phyloP scores from a whole-genome alignment of 2,329 filamentous ascomycete genomes.

The Colletotrichum sojae region DNA sequence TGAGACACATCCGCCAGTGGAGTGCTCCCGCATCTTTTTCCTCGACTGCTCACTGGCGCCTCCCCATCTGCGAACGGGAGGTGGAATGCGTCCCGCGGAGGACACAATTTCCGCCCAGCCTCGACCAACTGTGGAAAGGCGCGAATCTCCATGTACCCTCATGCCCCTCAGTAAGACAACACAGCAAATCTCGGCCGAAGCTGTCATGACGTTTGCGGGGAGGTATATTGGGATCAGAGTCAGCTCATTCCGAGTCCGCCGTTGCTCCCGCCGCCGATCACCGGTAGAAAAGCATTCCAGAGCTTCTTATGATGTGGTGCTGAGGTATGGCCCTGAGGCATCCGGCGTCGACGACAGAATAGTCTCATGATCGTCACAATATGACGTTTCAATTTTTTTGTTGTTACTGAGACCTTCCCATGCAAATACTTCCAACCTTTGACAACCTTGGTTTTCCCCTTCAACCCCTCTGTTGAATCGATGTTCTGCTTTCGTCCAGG shows the following conservation, averaged over 20 bases:
- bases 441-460: not conserved
- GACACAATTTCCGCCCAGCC: slow-evolving; percentile 10
- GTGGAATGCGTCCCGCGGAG: slow-evolving; percentile 10
- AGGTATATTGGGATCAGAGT: slow-evolving; percentile 16
- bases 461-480: not conserved
- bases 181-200: slow-evolving; percentile 26
- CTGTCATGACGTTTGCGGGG: slow-evolving; percentile 36
- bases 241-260: slow-evolving; percentile 25
- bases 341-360: slow-evolving; percentile 19
- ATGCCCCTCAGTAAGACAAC: slow-evolving; percentile 18
- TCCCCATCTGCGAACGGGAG: slow-evolving; percentile 36
- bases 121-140: slow-evolving; percentile 16
- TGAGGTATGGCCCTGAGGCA: not conserved
- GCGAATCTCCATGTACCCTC: slow-evolving; percentile 7
- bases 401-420: not conserved
- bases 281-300: slow-evolving; percentile 16
- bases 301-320: slow-evolving; percentile 10
- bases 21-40: slow-evolving; percentile 25
- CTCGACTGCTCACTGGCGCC: slow-evolving; percentile 14
- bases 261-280: slow-evolving; percentile 38
- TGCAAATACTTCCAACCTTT: slow-evolving; percentile 15
- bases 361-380: not conserved
- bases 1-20: slow-evolving; percentile 23
- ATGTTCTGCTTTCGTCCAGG: slow-evolving; percentile 20
- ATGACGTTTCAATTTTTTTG: slow-evolving; percentile 1